These are phyloP conservation scores for Aegilops sharonensis DNA, from an alignment of 176 grass and related monocot species.

Conservation along the genomic window DNA sequence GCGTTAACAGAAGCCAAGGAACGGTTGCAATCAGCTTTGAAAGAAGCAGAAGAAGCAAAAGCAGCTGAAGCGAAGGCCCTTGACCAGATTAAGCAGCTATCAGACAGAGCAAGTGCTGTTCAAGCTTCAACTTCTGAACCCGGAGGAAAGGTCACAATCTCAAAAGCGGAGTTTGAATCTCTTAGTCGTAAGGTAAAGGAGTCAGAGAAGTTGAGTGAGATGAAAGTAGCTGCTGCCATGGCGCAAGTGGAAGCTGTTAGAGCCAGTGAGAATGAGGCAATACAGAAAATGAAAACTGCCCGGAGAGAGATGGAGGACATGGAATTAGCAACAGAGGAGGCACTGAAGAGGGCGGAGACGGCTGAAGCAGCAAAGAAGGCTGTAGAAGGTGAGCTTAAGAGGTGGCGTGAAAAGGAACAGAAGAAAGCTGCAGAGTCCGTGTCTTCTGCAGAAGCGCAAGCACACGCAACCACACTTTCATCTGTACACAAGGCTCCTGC, in stretches of 20 bases:
- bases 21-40: conserved; percentile 65
- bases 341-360: conserved; percentile 88
- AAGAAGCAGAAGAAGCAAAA: conserved; percentile 88
- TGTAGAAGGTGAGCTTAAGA: conserved; percentile 89
- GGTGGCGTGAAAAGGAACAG: conserved; percentile 85
- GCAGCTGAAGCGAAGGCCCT: conserved; percentile 83
- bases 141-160: conserved; percentile 81
- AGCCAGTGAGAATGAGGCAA: conserved; percentile 86
- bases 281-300: conserved; percentile 66
- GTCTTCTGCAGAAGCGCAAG: conserved; percentile 47
- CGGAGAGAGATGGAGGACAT: conserved; percentile 94
- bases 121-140: conserved; percentile 80
- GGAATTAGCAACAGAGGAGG: conserved; percentile 80
- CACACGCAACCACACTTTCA: conserved; percentile 23
- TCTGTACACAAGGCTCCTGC: conserved; percentile 26
- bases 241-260: conserved; percentile 87
- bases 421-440: conserved; percentile 61
- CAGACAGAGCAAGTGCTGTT: conserved; percentile 67
- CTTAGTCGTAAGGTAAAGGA: conserved; percentile 83
- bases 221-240: conserved; percentile 91
- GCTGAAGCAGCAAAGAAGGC: conserved; percentile 90
- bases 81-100: conserved; percentile 84
- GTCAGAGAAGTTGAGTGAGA: conserved; percentile 87
- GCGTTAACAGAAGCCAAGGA: conserved; percentile 63
- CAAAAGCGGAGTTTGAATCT: conserved; percentile 89